Evolutionary conservation across 2,329 filamentous ascomycete species (phyloP).

Genomic region (Penicillium sp.): DNA sequence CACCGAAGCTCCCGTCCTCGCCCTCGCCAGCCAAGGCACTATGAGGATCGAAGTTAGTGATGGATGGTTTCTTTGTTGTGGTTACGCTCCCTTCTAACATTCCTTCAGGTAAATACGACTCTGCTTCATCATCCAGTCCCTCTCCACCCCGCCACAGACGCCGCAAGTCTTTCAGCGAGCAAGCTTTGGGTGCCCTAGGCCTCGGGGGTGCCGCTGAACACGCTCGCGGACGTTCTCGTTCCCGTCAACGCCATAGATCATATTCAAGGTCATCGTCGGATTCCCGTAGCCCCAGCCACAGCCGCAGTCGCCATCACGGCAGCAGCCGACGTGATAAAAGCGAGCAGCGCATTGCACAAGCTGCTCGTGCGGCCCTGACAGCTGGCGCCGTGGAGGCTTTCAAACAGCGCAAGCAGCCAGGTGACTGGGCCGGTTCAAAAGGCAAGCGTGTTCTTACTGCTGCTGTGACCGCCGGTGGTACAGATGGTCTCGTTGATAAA

Average conservation of each 20-base stretch:
- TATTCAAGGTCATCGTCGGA: constrained; percentile 51
- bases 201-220: constrained; percentile 56
- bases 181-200: constrained; percentile 57
- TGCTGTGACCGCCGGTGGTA: constrained; percentile 78
- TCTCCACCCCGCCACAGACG: constrained; percentile 42
- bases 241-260: constrained; percentile 35
- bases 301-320: constrained; percentile 48
- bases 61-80: not conserved
- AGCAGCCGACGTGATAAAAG: constrained; percentile 51
- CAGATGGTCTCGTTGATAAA: constrained; percentile 70
- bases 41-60: constrained; percentile 45
- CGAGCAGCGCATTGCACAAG: constrained; percentile 70
- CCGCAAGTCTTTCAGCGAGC: constrained; percentile 49
- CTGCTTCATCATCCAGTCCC: constrained; percentile 40
- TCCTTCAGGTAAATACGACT: constrained; percentile 30
- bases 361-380: constrained; percentile 84
- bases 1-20: constrained; percentile 38
- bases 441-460: constrained; percentile 88
- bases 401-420: constrained; percentile 82
- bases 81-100: not conserved
- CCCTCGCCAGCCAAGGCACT: constrained; percentile 47
- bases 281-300: constrained; percentile 52
- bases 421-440: constrained; percentile 86
- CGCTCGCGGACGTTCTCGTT: constrained; percentile 42
- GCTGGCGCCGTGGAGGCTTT: constrained; percentile 92